Percentiles rank a stretch among this genome's conserved stretches.
Conservation (phyloP, 352 stramenopile genomes). For the Pythium scleroteichum region DNA sequence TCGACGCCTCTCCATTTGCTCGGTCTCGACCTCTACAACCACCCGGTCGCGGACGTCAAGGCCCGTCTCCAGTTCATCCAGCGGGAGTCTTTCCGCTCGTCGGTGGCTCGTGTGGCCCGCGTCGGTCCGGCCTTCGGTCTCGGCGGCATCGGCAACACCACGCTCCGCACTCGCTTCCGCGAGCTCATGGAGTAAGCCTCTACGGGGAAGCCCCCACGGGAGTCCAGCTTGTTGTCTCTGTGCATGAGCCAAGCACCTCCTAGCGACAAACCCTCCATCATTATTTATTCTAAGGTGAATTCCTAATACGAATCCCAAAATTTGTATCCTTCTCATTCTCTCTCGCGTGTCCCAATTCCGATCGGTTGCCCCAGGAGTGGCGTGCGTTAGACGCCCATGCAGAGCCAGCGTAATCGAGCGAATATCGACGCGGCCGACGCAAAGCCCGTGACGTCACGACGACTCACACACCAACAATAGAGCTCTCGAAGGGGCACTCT, state of each 20-base stretch:
- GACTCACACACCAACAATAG: no score
- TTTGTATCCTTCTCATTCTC: constrained; percentile 1
- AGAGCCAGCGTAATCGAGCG: neutral
- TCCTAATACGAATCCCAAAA: constrained; percentile 8
- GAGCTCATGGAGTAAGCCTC: constrained; percentile 20
- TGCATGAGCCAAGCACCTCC: constrained; percentile 13
- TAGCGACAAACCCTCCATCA: neutral
- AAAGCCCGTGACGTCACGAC: neutral
- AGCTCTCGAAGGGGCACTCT: no score
- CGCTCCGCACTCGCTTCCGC: constrained; percentile 22
- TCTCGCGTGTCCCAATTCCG: constrained; percentile 10
- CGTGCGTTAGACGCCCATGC: neutral
- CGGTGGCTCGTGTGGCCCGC: constrained; percentile 45
- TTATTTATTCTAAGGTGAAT: constrained; percentile 23
- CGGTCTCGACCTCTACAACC: constrained; percentile 69
- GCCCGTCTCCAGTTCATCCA: constrained; percentile 42
- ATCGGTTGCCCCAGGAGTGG: constrained; percentile 4
- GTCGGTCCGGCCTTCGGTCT: constrained; percentile 67
- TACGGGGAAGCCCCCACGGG: neutral
- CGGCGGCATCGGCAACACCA: constrained; percentile 63
- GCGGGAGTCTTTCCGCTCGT: constrained; percentile 46
- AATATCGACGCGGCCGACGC: neutral
- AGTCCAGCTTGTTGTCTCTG: constrained; percentile 13
- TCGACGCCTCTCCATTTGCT: constrained; percentile 68
- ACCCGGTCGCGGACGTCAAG: constrained; percentile 17